Evolutionary conservation across 805 yeast genomes (phyloP).

Genomic region (Kurtzmaniella fragi): DNA sequence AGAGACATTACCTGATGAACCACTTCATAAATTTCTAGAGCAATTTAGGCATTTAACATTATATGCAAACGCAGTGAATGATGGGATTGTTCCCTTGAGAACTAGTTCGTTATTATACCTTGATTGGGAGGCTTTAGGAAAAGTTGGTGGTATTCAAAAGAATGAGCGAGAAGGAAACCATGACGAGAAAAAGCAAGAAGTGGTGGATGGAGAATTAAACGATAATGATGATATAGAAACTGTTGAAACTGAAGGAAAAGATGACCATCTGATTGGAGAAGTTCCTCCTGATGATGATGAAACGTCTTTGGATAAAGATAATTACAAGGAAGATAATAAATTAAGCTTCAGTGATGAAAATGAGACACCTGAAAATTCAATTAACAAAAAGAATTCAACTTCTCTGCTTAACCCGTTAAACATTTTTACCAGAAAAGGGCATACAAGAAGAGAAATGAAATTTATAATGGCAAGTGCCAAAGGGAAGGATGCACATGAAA

Average conservation of each 20-base stretch:
- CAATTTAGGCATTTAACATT: slow-evolving; percentile 30
- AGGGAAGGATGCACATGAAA: slow-evolving; percentile 13
- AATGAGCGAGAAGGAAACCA: neutral
- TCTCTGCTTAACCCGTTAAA: neutral
- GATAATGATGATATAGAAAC: neutral
- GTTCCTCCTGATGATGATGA: slow-evolving; percentile 1
- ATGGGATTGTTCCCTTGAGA: slow-evolving; percentile 42
- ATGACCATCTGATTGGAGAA: slow-evolving; percentile 1
- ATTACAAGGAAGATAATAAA: neutral
- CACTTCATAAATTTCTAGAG: slow-evolving; percentile 25
- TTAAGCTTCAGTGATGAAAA: too few relatives aligned
- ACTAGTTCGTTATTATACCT: slow-evolving; percentile 38
- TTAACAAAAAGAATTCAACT: neutral
- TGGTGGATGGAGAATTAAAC: neutral
- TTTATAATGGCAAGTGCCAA: slow-evolving; percentile 18
- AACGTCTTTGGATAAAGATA: neutral
- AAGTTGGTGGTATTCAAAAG: slow-evolving; percentile 19
- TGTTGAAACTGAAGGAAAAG: neutral
- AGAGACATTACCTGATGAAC: slow-evolving; percentile 37
- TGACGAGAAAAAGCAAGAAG: neutral
- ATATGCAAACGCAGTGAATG: slow-evolving; percentile 42
- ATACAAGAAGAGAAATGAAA: slow-evolving; percentile 11
- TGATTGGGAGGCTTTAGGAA: slow-evolving; percentile 40
- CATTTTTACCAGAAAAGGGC: neutral
- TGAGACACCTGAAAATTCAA: neutral